These are phyloP conservation scores for Triangularia verruculosa DNA, from an alignment of 2,329 filamentous ascomycete genomes.

Conservation along the genomic window DNA sequence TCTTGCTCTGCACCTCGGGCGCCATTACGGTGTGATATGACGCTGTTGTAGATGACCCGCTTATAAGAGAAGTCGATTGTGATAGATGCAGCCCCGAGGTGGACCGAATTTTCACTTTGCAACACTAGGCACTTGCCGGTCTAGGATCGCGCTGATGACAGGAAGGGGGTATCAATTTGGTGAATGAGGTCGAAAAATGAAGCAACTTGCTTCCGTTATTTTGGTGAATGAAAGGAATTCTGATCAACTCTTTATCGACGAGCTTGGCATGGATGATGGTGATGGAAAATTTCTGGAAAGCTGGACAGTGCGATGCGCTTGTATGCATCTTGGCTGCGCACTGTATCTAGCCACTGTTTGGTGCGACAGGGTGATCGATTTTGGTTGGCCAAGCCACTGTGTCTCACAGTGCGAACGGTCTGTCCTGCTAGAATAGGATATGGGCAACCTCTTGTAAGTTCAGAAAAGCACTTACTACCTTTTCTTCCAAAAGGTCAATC, in stretches of 20 bases:
- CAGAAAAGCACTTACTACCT: too few species aligned
- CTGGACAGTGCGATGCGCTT: neutral
- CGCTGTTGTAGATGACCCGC: constrained; percentile 9
- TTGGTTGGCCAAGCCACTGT: neutral
- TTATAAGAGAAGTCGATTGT: neutral
- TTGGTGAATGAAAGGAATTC: neutral
- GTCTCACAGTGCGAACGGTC: neutral
- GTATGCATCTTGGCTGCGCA: neutral
- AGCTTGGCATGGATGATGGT: neutral
- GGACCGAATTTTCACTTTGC: neutral
- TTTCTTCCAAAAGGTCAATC: too few species aligned
- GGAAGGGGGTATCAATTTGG: neutral
- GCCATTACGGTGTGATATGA: constrained; percentile 8
- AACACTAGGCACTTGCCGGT: neutral
- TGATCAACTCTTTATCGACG: neutral
- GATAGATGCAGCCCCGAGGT: neutral
- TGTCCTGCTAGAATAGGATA: too few species aligned
- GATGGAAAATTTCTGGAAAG: neutral
- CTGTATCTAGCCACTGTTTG: neutral
- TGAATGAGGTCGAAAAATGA: neutral
- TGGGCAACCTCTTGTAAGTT: neutral
- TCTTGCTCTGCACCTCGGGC: constrained; percentile 42
- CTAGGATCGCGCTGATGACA: neutral
- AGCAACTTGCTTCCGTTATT: neutral
- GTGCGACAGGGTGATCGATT: neutral